These are phyloP conservation scores for Malassezia arunalokei DNA, from an alignment of 1,284 basidiomycete species.

Conservation along the genomic window DNA sequence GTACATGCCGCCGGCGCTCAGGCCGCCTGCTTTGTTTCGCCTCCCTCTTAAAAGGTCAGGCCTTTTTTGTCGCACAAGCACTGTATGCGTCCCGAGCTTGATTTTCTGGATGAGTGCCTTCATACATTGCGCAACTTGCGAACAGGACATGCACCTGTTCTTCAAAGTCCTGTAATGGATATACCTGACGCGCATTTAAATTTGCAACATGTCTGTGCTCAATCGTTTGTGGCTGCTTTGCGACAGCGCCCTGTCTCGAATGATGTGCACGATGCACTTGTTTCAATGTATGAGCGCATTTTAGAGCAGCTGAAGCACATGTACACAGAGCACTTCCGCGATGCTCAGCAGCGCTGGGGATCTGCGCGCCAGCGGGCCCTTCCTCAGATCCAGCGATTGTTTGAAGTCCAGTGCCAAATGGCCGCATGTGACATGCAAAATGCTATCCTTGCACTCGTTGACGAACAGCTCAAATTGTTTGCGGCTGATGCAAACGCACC, in stretches of 20 bases:
- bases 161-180: background rate
- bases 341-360: slow-evolving; percentile 8
- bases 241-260: slow-evolving; percentile 3
- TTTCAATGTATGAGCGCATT: slow-evolving; percentile 4
- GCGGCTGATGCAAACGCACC: slow-evolving; percentile 2
- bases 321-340: background rate
- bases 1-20: background rate
- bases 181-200: slow-evolving; percentile 1
- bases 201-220: background rate
- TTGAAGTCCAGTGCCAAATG: slow-evolving; percentile 3
- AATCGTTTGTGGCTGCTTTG: slow-evolving; percentile 2
- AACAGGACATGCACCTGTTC: background rate
- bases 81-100: slow-evolving; percentile 1
- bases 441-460: background rate
- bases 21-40: background rate
- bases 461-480: slow-evolving; percentile 8
- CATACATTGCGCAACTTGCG: background rate
- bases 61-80: too few species aligned
- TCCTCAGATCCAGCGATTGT: slow-evolving; percentile 7
- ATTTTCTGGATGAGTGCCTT: slow-evolving; percentile 10
- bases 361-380: slow-evolving; percentile 1
- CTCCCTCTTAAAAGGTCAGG: background rate
- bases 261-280: slow-evolving; percentile 8
- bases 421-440: slow-evolving; percentile 4
- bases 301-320: slow-evolving; percentile 1